Evolutionary conservation across 2,329 filamentous ascomycete genomes (phyloP).

Genomic region (Hypoxylon sp.): DNA sequence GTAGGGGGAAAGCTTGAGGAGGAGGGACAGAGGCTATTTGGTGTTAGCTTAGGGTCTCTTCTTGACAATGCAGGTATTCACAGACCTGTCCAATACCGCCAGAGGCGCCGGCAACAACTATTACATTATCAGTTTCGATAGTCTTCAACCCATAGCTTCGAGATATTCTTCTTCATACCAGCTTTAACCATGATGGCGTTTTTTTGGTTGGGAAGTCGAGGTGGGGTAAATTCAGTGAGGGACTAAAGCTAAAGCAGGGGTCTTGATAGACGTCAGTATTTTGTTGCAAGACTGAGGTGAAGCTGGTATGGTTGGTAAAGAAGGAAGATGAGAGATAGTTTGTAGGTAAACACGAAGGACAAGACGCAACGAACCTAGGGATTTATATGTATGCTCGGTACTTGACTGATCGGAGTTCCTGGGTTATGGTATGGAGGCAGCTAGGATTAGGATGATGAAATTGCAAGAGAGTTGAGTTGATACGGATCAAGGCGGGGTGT

Average conservation of each 20-base stretch:
- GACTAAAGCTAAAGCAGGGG: constrained; percentile 11
- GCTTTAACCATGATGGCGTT: constrained; percentile 65
- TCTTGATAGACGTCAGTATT: constrained; percentile 19
- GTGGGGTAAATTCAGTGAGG: constrained; percentile 35
- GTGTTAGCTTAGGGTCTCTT: constrained; percentile 32
- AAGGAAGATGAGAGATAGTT: constrained; percentile 3
- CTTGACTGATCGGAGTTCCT: neutral
- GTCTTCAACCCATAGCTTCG: neutral
- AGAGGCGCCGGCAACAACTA: constrained; percentile 90
- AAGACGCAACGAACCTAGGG: constrained; percentile 23
- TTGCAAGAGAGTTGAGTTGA: constrained; percentile 26
- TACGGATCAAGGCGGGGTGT: constrained; percentile 31
- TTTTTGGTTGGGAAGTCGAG: constrained; percentile 40
- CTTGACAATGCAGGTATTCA: constrained; percentile 25
- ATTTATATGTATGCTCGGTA: constrained; percentile 8
- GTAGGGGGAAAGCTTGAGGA: constrained; percentile 89
- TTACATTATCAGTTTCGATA: constrained; percentile 14
- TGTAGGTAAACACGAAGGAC: constrained; percentile 4
- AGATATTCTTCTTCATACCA: constrained; percentile 52
- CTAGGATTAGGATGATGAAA: constrained; percentile 24
- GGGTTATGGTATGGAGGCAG: too few species aligned
- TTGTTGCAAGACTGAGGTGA: neutral
- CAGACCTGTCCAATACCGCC: constrained; percentile 97
- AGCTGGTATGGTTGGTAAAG: neutral
- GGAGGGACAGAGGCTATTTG: constrained; percentile 86